Conservation (phyloP, 2,329 filamentous ascomycete genomes). For the Sporothrix humicola region DNA sequence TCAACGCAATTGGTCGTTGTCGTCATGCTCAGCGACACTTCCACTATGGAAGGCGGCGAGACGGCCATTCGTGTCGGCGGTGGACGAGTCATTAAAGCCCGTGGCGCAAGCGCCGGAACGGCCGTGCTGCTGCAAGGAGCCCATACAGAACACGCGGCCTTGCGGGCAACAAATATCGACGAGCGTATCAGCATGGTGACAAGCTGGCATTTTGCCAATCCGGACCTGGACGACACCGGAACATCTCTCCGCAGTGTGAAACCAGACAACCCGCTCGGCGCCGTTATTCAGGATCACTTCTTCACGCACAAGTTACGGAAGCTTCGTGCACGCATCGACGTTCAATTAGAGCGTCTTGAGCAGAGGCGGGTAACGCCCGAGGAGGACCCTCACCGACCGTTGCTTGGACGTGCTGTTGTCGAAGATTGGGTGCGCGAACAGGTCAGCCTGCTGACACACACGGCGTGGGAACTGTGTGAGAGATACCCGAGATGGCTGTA, state of each 20-base stretch:
- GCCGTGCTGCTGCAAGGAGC: conserved; percentile 37
- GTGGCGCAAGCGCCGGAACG: conserved; percentile 33
- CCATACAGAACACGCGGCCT: conserved; percentile 34
- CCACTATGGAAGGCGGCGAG: conserved; percentile 36
- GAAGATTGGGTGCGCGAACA: conserved; percentile 36
- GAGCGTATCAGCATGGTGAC: conserved; percentile 36
- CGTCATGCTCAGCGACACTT: conserved; percentile 37
- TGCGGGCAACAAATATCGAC: conserved; percentile 36
- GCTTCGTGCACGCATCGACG: conserved; percentile 34
- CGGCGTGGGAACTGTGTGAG: conserved; percentile 34
- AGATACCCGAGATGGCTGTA: conserved; percentile 1
- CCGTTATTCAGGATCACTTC: conserved; percentile 33
- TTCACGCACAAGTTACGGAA: conserved; percentile 33
- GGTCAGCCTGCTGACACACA: conserved; percentile 30
- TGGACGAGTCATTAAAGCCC: conserved; percentile 33
- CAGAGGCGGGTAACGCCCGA: conserved; percentile 21
- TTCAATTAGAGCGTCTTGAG: conserved; percentile 27
- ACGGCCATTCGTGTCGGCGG: conserved; percentile 34
- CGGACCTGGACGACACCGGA: conserved; percentile 34
- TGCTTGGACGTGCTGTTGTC: conserved; percentile 21
- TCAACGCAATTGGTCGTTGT: conserved; percentile 34
- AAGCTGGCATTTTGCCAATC: conserved; percentile 37
- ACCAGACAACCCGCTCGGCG: conserved; percentile 32
- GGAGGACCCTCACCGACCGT: conserved; percentile 22
- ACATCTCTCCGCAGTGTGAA: conserved; percentile 35